phyloP scores from a whole-genome alignment of 345 rosid genomes.

The Lenwebbia sp. region DNA sequence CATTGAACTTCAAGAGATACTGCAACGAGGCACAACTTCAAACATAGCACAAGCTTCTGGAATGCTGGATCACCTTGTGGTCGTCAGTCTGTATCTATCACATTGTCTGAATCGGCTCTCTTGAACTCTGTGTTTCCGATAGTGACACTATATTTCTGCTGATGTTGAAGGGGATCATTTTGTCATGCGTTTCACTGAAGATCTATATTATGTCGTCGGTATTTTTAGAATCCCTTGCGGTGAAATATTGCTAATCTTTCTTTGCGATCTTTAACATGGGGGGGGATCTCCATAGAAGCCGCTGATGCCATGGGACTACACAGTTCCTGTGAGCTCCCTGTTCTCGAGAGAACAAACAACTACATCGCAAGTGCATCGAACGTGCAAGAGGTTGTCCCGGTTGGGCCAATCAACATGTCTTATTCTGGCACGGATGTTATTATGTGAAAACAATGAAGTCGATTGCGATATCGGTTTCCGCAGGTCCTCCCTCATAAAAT shows the following conservation, averaged over 20 bases:
- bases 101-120: neutral
- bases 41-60: neutral
- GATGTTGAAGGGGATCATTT: neutral
- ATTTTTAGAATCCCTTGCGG: neutral
- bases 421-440: no score
- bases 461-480: no score
- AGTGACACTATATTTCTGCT: neutral
- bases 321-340: neutral
- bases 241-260: neutral
- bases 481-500: neutral
- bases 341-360: neutral
- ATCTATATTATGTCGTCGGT: neutral
- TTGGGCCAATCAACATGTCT: no score
- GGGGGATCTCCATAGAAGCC: neutral
- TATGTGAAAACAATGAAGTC: no score
- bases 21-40: constrained; percentile 66
- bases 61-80: neutral
- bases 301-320: neutral
- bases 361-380: neutral
- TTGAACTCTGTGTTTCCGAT: neutral
- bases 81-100: neutral
- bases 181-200: neutral
- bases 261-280: neutral
- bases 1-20: constrained; percentile 61
- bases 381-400: no score